Base-by-base conservation (phyloP, 2,329 filamentous ascomycete species). In the Paracamarosporium sp. region DNA sequence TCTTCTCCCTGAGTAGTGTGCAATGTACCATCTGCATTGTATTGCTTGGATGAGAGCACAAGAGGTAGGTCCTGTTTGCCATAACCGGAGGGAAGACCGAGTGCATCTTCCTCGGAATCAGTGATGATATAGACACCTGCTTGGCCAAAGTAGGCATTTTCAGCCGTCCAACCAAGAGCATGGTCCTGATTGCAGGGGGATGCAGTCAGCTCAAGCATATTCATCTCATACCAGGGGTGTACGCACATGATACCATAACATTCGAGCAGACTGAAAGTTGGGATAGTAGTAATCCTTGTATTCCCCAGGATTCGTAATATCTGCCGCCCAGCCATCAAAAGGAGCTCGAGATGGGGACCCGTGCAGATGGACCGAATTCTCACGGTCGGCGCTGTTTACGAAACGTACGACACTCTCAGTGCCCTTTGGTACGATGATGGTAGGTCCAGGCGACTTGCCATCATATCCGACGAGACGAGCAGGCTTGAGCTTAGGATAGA, bases 211-310 rank as follows among this genome's bases (percentile, higher is more conserved):
- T n/a, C 5, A 20, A 6, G n/a, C 1, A 20, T 9, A 31, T 13
- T 11, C 2, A 38, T 38, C n/a, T n/a, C 15, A 8, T 20, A 3
- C 11, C 15, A 17, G n/a, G 5, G n/a, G 20, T 6, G 20, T 38
- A 38, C 35, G 17, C 20, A 38, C 35, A 56, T 87, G 84, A 60
- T 87, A 87, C 85, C 85, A 87, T 22, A 86, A 72, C 1, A 82
- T 76, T 20, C 85, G 79, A 4, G 79, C 82, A 22, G 74, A 76
- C 64, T 86, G 80, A 15, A 68, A 73, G 66, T 87, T 87, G 8
- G 85, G 84, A 60, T 85, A 88, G 70, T 86, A 87, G 69, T 88
- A 86, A 59, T 86, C 67, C 60, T 87, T 86, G 72, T 81, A 85
- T 63, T 86, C 69, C 0, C 82, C 82, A 0, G 79, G 78, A 0